Conservation (phyloP, 148 eudicot species). For the Rhododendron molle region DNA sequence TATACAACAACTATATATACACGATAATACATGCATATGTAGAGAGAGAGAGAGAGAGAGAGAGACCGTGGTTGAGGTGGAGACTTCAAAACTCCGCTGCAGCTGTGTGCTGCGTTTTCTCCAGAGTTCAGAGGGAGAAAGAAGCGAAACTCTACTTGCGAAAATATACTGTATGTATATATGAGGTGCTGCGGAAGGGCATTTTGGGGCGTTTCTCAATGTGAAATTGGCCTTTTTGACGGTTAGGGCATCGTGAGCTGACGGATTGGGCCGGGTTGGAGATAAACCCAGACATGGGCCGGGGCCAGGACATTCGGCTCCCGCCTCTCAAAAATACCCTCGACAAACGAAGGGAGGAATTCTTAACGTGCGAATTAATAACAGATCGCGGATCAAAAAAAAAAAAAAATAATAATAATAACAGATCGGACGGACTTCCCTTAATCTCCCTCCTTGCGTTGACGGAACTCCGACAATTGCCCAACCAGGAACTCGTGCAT, state of each 20-base stretch:
- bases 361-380: too few species aligned
- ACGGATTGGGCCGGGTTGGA: background rate
- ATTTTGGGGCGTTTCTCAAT: background rate
- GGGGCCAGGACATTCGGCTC: too few species aligned
- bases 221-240: background rate
- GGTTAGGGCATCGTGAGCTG: background rate
- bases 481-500: too few species aligned
- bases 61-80: background rate
- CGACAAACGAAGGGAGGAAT: too few species aligned
- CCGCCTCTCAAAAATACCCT: too few species aligned
- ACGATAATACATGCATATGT: background rate
- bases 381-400: too few species aligned
- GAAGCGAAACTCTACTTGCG: background rate
- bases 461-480: too few species aligned
- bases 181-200: background rate
- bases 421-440: too few species aligned
- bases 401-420: too few species aligned
- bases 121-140: background rate
- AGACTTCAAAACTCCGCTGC: background rate
- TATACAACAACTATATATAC: background rate
- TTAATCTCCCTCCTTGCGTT: too few species aligned
- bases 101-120: slow-evolving; percentile 7
- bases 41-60: background rate
- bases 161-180: background rate
- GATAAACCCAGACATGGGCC: background rate